A percentile compares a stretch with the other conserved stretches of the same genome.
phyloP scores from a whole-genome alignment of 2,329 filamentous ascomycete genomes.

The Trichoderma atroviride region DNA sequence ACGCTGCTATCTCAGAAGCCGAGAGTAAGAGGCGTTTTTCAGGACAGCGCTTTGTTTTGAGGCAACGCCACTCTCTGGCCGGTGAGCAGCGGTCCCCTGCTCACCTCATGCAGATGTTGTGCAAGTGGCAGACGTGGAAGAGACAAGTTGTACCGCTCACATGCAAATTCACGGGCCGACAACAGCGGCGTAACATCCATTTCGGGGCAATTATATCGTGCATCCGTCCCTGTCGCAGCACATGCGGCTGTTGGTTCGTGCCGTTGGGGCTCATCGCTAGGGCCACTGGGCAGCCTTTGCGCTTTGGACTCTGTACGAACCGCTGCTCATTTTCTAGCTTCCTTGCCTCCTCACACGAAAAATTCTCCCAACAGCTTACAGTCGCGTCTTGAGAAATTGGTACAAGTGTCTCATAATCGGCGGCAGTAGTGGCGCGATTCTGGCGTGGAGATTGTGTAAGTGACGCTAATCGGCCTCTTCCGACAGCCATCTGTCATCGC shows the following conservation, averaged over 20 bases:
- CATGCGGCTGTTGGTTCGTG: slow-evolving; percentile 2
- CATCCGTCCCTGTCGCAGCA: slow-evolving; percentile 1
- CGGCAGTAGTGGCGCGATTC: not conserved
- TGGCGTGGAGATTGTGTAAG: not conserved
- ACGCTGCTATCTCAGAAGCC: not conserved
- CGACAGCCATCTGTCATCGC: not conserved
- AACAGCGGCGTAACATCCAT: slow-evolving; percentile 4
- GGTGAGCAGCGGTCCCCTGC: not conserved
- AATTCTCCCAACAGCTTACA: not conserved
- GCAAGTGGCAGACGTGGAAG: not conserved
- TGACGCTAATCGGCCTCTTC: slow-evolving; percentile 1
- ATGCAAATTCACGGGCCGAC: not conserved
- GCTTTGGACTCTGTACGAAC: not conserved
- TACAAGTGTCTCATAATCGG: not conserved
- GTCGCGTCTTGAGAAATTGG: not conserved
- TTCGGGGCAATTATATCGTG: not conserved
- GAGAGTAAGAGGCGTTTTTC: not conserved
- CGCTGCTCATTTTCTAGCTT: not conserved
- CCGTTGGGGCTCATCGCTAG: slow-evolving; percentile 15
- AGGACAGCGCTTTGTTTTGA: not conserved
- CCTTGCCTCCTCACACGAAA: not conserved
- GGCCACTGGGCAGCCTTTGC: not conserved
- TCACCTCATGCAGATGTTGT: not conserved
- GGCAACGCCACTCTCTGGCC: not conserved
- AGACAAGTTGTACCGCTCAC: not conserved